Base-by-base conservation (phyloP, 495 filamentous ascomycete genomes). In the Lichina pygmaea region DNA sequence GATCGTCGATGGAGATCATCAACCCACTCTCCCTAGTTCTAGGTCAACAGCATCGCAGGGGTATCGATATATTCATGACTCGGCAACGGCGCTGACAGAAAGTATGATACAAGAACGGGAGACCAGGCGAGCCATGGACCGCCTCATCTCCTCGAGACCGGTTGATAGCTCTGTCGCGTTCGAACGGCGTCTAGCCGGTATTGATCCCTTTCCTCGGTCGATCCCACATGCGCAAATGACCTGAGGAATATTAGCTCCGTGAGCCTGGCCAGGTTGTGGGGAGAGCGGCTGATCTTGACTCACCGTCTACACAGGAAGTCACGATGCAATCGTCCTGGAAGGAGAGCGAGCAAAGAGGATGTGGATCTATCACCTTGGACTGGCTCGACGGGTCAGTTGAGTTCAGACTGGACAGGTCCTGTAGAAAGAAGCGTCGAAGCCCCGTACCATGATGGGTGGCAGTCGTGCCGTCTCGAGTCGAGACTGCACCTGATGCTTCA, bases 321-420 rank as follows among this genome's bases (percentile, higher is more conserved):
- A 94, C 72, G 40, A 97, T 86, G 31, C 75, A 77, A 54, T 92
- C 75, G 58, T 93, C 78, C 49, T 84, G 81, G 54, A 97, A 97
- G 9, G 75, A 77, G 13, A 97, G 55, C 81, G 86, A 93, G 54
- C 71, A 79, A 42, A 91, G 64, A 44, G 85, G 86, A 57, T 95
- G 81, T 47, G 74, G 68, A 53, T 93, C 86, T 24, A 92, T 70
- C 6, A 67, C 65, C 65, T 95, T 94, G 13, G 77, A 81, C 81
- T 85, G 49, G 38, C 24, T 37, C 24, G 24, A 44, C 9, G 41
- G 31, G 7, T 11, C 17, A 31, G 7, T 50, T 46, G 51, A 49
- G 13, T 16, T 41, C 41, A 31, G 40, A 17, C 42, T 33, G 11
- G 11, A 33, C 16, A 43, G 42, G 6, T 2, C 10, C 10, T 16